Percentiles rank a stretch among this genome's conserved stretches.
These are phyloP conservation scores for Lagenidium sp. DNA, from an alignment of 352 stramenopile genomes.

Conservation along the genomic window DNA sequence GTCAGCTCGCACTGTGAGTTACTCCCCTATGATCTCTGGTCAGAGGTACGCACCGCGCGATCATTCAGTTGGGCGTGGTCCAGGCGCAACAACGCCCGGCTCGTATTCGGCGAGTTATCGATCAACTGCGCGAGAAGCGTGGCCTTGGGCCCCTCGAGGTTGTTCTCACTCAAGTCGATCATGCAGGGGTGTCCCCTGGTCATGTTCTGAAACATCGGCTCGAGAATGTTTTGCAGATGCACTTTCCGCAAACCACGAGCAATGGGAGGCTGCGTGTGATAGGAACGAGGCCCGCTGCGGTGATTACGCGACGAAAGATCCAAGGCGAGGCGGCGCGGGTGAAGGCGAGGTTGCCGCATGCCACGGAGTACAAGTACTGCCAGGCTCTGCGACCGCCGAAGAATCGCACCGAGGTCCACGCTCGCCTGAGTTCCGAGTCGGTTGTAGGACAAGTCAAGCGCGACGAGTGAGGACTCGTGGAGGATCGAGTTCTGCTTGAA, in stretches of 20 bases:
- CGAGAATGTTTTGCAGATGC: conserved; percentile 44
- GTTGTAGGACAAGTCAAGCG: conserved; percentile 68
- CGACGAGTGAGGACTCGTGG: conserved; percentile 44
- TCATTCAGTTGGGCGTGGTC: conserved; percentile 49
- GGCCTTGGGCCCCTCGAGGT: conserved; percentile 39
- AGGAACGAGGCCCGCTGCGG: not conserved
- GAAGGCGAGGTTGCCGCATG: conserved; percentile 25
- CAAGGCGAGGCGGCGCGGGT: conserved; percentile 1
- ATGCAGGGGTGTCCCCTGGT: conserved; percentile 24
- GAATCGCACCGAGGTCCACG: conserved; percentile 40
- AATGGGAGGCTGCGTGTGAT: not conserved
- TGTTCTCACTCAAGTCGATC: conserved; percentile 73
- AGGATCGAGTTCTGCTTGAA: conserved; percentile 60
- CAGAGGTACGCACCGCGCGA: conserved; percentile 35
- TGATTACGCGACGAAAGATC: not conserved
- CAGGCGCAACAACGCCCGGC: conserved; percentile 34
- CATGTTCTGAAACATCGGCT: conserved; percentile 59
- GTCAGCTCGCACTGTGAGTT: too few relatives aligned
- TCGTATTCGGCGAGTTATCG: conserved; percentile 26
- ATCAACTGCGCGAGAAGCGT: conserved; percentile 38
- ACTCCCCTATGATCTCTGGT: too few relatives aligned
- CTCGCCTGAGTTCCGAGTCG: conserved; percentile 41
- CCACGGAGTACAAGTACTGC: conserved; percentile 46
- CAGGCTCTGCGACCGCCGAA: conserved; percentile 58
- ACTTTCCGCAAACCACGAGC: conserved; percentile 30